These are phyloP conservation scores for Spinellus fusiger DNA, from an alignment of 192 early-diverging fungal genomes.

Conservation along the genomic window DNA sequence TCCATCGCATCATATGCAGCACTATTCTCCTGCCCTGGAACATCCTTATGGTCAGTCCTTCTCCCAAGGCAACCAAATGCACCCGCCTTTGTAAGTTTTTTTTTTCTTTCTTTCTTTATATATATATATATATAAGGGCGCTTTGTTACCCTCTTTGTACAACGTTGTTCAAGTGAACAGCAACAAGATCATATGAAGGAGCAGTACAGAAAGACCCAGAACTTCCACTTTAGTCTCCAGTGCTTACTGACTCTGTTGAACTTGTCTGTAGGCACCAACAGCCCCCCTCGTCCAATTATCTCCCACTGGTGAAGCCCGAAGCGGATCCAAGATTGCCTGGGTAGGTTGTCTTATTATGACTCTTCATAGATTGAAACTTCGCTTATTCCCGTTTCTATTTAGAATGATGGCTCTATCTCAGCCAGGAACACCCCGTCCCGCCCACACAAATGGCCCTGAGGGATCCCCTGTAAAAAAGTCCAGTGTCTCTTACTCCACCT, in stretches of 20 bases:
- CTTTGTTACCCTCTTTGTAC: not conserved
- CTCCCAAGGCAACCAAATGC: slow-evolving; percentile 7
- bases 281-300: slow-evolving; percentile 7
- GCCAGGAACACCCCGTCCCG: slow-evolving; percentile 21
- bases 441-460: not conserved
- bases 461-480: slow-evolving; percentile 10
- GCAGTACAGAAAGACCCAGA: not conserved
- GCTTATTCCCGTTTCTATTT: slow-evolving; percentile 3
- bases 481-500: not conserved
- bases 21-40: slow-evolving; percentile 17
- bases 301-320: slow-evolving; percentile 6
- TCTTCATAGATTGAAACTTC: not conserved
- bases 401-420: slow-evolving; percentile 25
- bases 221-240: not conserved
- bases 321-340: slow-evolving; percentile 26
- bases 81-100: slow-evolving; percentile 18
- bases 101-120: slow-evolving; percentile 4
- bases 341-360: slow-evolving; percentile 5
- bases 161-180: slow-evolving; percentile 7
- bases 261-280: slow-evolving; percentile 7
- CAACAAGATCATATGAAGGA: not conserved
- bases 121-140: not conserved
- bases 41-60: slow-evolving; percentile 12
- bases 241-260: slow-evolving; percentile 8
- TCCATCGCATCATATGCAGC: slow-evolving; percentile 7